A percentile compares a stretch with the other conserved stretches of the same genome.
Conservation (phyloP, 805 yeast species). For the Lipomyces kockii region DNA sequence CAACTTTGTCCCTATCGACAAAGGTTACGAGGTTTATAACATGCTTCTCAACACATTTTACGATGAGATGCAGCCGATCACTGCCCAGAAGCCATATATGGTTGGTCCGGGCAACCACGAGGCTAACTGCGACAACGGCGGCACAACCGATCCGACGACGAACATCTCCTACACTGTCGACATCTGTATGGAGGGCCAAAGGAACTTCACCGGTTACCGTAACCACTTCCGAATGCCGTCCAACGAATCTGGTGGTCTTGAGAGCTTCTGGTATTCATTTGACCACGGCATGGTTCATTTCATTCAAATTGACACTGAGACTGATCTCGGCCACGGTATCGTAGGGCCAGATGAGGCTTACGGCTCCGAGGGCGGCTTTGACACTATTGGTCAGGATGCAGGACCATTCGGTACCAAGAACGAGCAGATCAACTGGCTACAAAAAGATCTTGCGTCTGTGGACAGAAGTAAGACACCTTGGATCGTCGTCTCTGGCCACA, state of each 20-base stretch:
- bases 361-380: not conserved
- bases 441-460: conserved; percentile 38
- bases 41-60: conserved; percentile 23
- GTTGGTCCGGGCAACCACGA: conserved; percentile 32
- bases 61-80: conserved; percentile 20
- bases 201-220: conserved; percentile 41
- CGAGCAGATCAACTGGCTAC: conserved; percentile 41
- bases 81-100: conserved; percentile 21
- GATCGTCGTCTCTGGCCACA: conserved; percentile 42
- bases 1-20: conserved; percentile 6
- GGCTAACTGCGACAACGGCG: conserved; percentile 22
- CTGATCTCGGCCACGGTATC: conserved; percentile 39
- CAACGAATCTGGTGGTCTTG: conserved; percentile 34
- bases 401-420: conserved; percentile 32
- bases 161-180: conserved; percentile 11
- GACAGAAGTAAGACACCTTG: conserved; percentile 42
- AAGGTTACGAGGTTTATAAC: conserved; percentile 7
- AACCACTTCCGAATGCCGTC: conserved; percentile 42
- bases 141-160: conserved; percentile 7
- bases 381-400: not conserved
- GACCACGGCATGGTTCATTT: conserved; percentile 43
- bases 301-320: conserved; percentile 40
- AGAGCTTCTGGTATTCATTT: conserved; percentile 43
- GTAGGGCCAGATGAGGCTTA: conserved; percentile 23
- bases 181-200: conserved; percentile 30